Conservation (phyloP, 257 asterid genomes). For the Lycium ferocissimum region DNA sequence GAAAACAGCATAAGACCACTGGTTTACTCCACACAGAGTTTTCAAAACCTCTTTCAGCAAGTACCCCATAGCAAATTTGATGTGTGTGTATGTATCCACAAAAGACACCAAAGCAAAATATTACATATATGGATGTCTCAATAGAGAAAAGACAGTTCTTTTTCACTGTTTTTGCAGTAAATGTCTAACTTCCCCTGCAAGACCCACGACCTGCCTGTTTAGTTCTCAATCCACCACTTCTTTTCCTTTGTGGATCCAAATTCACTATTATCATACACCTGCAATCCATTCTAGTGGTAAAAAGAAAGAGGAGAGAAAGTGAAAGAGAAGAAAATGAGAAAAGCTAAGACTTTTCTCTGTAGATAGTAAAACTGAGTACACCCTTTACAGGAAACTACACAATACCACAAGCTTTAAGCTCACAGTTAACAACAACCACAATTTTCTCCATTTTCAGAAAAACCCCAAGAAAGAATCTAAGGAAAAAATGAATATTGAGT, state of each 20-base stretch:
- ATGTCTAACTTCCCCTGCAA: slow-evolving; percentile 94
- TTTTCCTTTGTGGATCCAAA: slow-evolving; percentile 92
- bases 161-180: slow-evolving; percentile 22
- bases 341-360: slow-evolving; percentile 25
- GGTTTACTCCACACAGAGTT: slow-evolving; percentile 92
- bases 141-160: slow-evolving; percentile 13
- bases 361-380: slow-evolving; percentile 16
- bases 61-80: slow-evolving; percentile 66
- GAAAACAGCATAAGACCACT: slow-evolving; percentile 97
- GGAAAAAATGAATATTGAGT: background rate
- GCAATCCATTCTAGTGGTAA: slow-evolving; percentile 67
- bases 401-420: slow-evolving; percentile 87
- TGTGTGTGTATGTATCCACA: slow-evolving; percentile 25
- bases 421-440: slow-evolving; percentile 58
- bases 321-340: slow-evolving; percentile 32
- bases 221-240: slow-evolving; percentile 94
- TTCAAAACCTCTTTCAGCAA: slow-evolving; percentile 92
- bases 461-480: slow-evolving; percentile 24
- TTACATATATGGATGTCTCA: slow-evolving; percentile 18
- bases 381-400: slow-evolving; percentile 59
- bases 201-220: slow-evolving; percentile 99
- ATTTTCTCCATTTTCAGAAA: slow-evolving; percentile 66
- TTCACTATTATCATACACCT: slow-evolving; percentile 53
- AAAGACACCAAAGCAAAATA: slow-evolving; percentile 39
- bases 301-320: slow-evolving; percentile 20